Evolutionary conservation across 2,329 filamentous ascomycete species (phyloP).

Genomic region (Helicocarpus griseus): DNA sequence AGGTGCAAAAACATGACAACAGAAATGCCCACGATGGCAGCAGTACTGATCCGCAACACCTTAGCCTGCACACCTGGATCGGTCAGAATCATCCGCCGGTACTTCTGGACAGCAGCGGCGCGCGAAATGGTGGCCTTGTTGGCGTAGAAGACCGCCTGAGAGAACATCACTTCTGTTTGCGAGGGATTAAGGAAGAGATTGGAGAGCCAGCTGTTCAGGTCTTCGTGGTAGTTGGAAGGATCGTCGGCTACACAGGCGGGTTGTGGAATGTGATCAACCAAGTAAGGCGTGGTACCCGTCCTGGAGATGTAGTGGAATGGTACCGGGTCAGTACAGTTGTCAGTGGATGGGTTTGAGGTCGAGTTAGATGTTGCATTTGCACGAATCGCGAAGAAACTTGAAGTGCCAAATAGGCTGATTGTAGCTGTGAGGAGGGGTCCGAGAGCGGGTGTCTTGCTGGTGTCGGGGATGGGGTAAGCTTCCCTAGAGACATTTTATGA

Average conservation of each 20-base stretch:
- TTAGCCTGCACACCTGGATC: not conserved
- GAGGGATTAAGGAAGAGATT: not conserved
- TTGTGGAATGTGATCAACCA: not conserved
- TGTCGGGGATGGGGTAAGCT: not conserved
- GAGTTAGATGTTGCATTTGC: not conserved
- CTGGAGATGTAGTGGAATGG: slow-evolving; percentile 1
- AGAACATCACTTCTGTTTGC: not conserved
- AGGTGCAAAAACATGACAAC: slow-evolving; percentile 6
- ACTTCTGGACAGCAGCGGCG: not conserved
- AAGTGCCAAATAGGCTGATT: slow-evolving; percentile 6
- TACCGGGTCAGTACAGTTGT: not conserved
- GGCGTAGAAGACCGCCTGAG: not conserved
- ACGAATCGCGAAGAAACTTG: slow-evolving; percentile 3
- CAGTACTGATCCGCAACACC: not conserved
- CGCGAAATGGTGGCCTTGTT: slow-evolving; percentile 2
- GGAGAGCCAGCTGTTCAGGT: slow-evolving; percentile 3
- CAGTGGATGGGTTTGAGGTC: not conserved
- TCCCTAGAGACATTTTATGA: not conserved
- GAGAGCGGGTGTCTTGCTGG: not conserved
- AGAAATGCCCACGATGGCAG: slow-evolving; percentile 5
- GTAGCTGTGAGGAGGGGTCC: slow-evolving; percentile 5
- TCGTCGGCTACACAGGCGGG: not conserved
- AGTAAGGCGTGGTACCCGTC: not conserved
- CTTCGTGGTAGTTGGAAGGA: not conserved
- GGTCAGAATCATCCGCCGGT: slow-evolving; percentile 1